phyloP scores from a whole-genome alignment of 1,139 yeast species.

The Yamadazyma triangularis region DNA sequence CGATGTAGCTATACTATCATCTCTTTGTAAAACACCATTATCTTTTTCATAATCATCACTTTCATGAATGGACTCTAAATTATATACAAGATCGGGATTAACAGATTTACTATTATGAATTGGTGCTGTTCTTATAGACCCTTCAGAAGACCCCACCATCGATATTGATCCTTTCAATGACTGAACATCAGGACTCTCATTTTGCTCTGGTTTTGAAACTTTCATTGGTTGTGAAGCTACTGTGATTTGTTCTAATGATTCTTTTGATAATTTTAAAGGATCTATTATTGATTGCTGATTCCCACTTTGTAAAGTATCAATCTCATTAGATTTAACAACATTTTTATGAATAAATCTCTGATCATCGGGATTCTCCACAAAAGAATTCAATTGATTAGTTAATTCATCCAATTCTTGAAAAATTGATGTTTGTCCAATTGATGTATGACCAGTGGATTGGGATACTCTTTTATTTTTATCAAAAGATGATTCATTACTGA shows the following conservation, averaged over 20 bases:
- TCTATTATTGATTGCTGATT: neutral
- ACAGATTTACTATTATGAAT: neutral
- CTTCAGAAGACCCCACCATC: conserved; percentile 7
- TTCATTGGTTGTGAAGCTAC: neutral
- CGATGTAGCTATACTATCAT: conserved; percentile 9
- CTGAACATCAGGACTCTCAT: conserved; percentile 14
- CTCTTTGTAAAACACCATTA: conserved; percentile 6
- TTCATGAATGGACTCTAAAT: conserved; percentile 3
- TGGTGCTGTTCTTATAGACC: neutral
- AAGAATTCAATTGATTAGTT: conserved; percentile 26
- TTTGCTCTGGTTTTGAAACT: neutral
- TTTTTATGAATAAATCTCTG: conserved; percentile 14
- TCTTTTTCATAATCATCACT: neutral
- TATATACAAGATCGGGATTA: neutral
- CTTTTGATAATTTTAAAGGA: neutral
- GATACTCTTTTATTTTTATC: conserved; percentile 15
- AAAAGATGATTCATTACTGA: conserved; percentile 7
- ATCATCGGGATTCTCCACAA: conserved; percentile 8
- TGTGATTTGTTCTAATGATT: conserved; percentile 2
- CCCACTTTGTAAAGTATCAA: neutral
- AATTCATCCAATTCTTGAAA: conserved; percentile 27
- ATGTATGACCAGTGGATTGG: conserved; percentile 24
- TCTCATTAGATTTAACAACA: conserved; percentile 6
- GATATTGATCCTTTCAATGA: conserved; percentile 22
- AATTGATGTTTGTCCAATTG: conserved; percentile 26